phyloP scores from a whole-genome alignment of 78 protist genomes.

The Polysphondylium violaceum region DNA sequence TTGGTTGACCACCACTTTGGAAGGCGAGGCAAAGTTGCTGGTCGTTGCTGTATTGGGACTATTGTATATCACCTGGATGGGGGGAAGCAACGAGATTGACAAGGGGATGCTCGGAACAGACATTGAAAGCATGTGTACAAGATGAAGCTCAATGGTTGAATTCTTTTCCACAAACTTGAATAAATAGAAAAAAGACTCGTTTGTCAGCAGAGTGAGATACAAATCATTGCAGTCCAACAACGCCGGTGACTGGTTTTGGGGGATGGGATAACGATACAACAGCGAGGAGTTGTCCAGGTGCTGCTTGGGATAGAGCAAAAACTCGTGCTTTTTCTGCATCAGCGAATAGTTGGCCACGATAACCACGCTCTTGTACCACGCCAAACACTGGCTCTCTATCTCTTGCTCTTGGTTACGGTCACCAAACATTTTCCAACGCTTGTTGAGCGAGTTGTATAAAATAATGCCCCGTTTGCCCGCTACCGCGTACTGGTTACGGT shows the following conservation, averaged over 20 bases:
- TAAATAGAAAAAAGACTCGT: slow-evolving; percentile 66
- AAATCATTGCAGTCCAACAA: slow-evolving; percentile 82
- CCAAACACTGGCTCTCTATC: slow-evolving; percentile 38
- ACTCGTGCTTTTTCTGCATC: slow-evolving; percentile 7
- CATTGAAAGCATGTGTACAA: slow-evolving; percentile 43
- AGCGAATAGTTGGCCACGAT: slow-evolving; percentile 28
- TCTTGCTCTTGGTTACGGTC: slow-evolving; percentile 81
- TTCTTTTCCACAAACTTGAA: slow-evolving; percentile 22
- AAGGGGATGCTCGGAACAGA: slow-evolving; percentile 52
- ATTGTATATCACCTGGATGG: slow-evolving; percentile 1
- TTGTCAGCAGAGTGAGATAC: slow-evolving; percentile 67
- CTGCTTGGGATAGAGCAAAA: slow-evolving; percentile 68
- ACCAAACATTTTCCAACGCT: slow-evolving; percentile 87
- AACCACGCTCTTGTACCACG: slow-evolving; percentile 74
- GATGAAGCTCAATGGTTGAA: slow-evolving; percentile 4
- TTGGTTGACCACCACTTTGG: slow-evolving; percentile 1
- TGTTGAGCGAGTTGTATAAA: slow-evolving; percentile 67
- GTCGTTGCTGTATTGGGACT: background rate
- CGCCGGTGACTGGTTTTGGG: slow-evolving; percentile 43
- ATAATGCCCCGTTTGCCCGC: slow-evolving; percentile 75
- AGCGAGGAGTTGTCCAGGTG: slow-evolving; percentile 47
- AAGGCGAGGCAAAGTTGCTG: background rate
- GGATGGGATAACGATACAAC: slow-evolving; percentile 6
- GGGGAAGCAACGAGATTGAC: slow-evolving; percentile 49
- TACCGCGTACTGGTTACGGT: slow-evolving; percentile 75